These are phyloP conservation scores for Eucalyptus leucophloia DNA, from an alignment of 345 rosid genomes.

Conservation along the genomic window DNA sequence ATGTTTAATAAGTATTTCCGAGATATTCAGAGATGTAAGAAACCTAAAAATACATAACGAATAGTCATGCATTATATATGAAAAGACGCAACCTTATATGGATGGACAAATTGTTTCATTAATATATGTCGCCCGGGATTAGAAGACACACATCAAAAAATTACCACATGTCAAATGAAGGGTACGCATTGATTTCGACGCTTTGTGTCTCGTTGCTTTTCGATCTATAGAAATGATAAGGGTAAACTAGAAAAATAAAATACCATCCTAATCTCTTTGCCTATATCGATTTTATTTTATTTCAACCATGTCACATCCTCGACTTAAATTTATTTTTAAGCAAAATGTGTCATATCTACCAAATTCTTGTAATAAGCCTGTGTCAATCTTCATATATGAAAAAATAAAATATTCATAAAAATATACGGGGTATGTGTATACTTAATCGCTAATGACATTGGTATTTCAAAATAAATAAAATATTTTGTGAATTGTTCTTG, in stretches of 20 bases:
- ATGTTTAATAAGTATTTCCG: not conserved
- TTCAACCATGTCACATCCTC: not conserved
- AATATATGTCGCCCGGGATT: not conserved
- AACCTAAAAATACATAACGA: not conserved
- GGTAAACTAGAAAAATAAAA: not conserved
- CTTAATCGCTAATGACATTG: not conserved
- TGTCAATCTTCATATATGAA: not conserved
- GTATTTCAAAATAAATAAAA: not conserved
- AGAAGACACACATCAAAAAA: not conserved
- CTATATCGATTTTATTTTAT: not conserved
- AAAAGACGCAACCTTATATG: not conserved
- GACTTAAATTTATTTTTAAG: not conserved
- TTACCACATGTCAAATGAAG: not conserved
- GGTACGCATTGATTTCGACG: not conserved
- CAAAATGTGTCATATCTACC: not conserved
- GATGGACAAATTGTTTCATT: not conserved
- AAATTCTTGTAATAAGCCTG: not conserved
- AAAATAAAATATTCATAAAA: not conserved
- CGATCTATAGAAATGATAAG: not conserved
- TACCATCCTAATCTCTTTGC: not conserved
- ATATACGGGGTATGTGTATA: not conserved
- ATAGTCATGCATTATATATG: not conserved
- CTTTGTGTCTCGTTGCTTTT: not conserved
- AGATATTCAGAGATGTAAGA: not conserved
- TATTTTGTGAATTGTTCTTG: not conserved